These are phyloP conservation scores for Trichosporon asahii DNA, from an alignment of 1,284 basidiomycete species.

Conservation along the genomic window DNA sequence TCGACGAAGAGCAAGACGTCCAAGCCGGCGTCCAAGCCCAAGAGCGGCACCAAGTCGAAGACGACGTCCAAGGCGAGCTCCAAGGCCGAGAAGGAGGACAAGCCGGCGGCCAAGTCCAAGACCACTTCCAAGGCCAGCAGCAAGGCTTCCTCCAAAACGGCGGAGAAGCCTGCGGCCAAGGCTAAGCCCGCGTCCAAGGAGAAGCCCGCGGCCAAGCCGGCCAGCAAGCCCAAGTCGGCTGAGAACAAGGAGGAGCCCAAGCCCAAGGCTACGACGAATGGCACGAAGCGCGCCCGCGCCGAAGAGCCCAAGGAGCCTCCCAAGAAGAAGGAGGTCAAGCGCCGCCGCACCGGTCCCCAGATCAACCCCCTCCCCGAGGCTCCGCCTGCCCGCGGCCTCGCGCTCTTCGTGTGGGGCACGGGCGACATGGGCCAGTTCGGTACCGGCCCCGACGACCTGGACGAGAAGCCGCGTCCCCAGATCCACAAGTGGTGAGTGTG, in stretches of 20 bases:
- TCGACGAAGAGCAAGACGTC: no score
- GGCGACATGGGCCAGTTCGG: slow-evolving; percentile 89
- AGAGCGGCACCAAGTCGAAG: slow-evolving; percentile 19
- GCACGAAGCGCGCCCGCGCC: background rate
- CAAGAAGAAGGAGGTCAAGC: slow-evolving; percentile 13
- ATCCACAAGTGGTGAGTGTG: slow-evolving; percentile 55
- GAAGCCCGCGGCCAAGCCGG: slow-evolving; percentile 24
- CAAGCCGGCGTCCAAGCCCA: slow-evolving; percentile 4
- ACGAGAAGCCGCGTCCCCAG: slow-evolving; percentile 68
- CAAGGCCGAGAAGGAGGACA: slow-evolving; percentile 16
- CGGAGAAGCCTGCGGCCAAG: slow-evolving; percentile 20
- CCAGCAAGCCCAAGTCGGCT: slow-evolving; percentile 12
- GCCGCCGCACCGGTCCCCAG: slow-evolving; percentile 22
- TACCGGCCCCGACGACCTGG: slow-evolving; percentile 64
- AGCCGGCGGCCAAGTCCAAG: slow-evolving; percentile 21
- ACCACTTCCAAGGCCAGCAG: slow-evolving; percentile 1
- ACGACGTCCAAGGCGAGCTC: background rate
- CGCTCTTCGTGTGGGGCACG: slow-evolving; percentile 67
- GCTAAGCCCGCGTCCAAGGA: slow-evolving; percentile 18
- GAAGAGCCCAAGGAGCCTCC: background rate
- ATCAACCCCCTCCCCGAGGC: slow-evolving; percentile 33
- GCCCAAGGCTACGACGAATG: background rate
- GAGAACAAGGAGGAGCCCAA: slow-evolving; percentile 7
- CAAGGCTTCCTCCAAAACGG: slow-evolving; percentile 9
- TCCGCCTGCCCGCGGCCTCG: slow-evolving; percentile 44